These are phyloP conservation scores for Colletotrichum simmondsii DNA, from an alignment of 2,329 filamentous ascomycete genomes.

Conservation along the genomic window DNA sequence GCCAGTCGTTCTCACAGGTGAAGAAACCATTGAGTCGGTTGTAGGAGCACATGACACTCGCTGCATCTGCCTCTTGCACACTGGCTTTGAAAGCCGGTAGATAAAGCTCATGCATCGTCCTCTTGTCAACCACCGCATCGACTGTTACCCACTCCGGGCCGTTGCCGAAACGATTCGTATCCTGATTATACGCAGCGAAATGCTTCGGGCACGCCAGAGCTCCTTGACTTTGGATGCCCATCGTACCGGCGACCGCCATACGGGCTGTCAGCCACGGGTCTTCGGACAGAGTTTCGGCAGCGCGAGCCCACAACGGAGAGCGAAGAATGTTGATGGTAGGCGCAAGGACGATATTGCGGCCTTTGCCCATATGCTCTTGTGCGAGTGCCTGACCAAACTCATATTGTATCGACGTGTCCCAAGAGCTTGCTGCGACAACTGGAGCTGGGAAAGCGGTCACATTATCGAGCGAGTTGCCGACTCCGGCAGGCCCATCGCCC, in stretches of 20 bases:
- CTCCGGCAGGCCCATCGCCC: constrained; percentile 17
- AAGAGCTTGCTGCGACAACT: constrained; percentile 32
- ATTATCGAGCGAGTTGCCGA: constrained; percentile 13
- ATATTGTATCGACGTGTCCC: constrained; percentile 43
- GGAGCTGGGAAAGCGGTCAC: constrained; percentile 4
- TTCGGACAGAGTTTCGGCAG: constrained; percentile 74
- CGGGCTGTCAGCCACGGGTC: constrained; percentile 45
- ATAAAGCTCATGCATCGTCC: constrained; percentile 72
- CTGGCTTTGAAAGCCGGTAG: constrained; percentile 72
- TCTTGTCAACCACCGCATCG: constrained; percentile 58
- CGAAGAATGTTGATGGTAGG: constrained; percentile 73
- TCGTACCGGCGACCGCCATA: constrained; percentile 41
- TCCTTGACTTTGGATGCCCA: constrained; percentile 44
- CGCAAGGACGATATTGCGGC: constrained; percentile 67
- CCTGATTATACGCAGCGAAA: constrained; percentile 58
- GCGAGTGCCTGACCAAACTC: constrained; percentile 24
- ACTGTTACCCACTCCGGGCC: constrained; percentile 55
- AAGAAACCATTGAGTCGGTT: constrained; percentile 59
- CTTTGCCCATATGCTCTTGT: constrained; percentile 52
- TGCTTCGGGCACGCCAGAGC: constrained; percentile 48
- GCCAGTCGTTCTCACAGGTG: constrained; percentile 37
- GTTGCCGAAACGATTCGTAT: constrained; percentile 40
- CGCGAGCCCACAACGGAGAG: constrained; percentile 69
- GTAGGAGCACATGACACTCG: constrained; percentile 69
- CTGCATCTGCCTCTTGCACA: constrained; percentile 63